phyloP scores from a whole-genome alignment of 768 basidiomycete species.

The Clitopilus hobsonii region DNA sequence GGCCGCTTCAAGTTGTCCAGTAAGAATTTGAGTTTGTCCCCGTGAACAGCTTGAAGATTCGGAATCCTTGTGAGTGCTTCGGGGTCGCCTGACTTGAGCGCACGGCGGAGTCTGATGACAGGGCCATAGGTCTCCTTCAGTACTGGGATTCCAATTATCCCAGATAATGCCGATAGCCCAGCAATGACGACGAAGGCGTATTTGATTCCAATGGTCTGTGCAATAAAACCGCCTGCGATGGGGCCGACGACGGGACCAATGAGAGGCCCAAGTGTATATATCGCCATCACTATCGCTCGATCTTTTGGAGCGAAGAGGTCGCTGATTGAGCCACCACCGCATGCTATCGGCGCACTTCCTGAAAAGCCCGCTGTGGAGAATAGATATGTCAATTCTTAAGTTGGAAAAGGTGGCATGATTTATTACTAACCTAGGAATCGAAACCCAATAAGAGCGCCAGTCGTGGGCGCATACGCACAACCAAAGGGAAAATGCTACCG shows the following conservation, averaged over 20 bases:
- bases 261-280: constrained; percentile 62
- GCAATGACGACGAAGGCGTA: constrained; percentile 54
- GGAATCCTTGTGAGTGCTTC: constrained; percentile 36
- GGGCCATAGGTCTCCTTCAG: constrained; percentile 75
- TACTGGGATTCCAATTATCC: constrained; percentile 51
- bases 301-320: constrained; percentile 61
- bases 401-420: not conserved
- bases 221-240: constrained; percentile 62
- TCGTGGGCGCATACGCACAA: constrained; percentile 63
- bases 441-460: constrained; percentile 52
- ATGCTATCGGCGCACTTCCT: constrained; percentile 60
- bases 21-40: constrained; percentile 36
- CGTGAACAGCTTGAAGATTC: constrained; percentile 23
- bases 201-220: constrained; percentile 52
- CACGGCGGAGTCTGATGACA: constrained; percentile 50
- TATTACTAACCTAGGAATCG: constrained; percentile 69
- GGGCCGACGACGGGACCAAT: constrained; percentile 64
- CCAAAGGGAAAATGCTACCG: constrained; percentile 60
- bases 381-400: not conserved
- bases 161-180: constrained; percentile 34
- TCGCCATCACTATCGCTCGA: constrained; percentile 59
- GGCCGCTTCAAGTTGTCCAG: constrained; percentile 62
- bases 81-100: constrained; percentile 31
- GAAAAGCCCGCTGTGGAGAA: constrained; percentile 52
- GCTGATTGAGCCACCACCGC: constrained; percentile 60